Percentiles rank a stretch among this genome's conserved stretches.
phyloP scores from a whole-genome alignment of 2,329 filamentous ascomycete genomes.

The Penicillium oxalicum region DNA sequence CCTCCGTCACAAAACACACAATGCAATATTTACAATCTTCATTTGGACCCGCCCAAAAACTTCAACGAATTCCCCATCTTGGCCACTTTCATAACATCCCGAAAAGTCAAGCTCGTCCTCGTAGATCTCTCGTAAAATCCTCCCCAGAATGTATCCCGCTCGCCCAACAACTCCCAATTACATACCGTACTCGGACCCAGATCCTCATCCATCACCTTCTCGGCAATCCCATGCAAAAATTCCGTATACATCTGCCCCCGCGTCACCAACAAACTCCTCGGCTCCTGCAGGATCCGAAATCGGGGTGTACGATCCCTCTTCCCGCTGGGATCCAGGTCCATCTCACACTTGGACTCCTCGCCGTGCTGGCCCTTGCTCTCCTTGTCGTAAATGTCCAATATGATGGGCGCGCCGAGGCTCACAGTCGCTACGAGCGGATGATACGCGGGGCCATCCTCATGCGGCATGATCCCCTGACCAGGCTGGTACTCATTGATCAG shows the following conservation, averaged over 20 bases:
- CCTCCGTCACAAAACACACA: background rate
- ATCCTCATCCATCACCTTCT: slow-evolving; percentile 55
- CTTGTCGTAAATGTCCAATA: slow-evolving; percentile 68
- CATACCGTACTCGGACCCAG: slow-evolving; percentile 50
- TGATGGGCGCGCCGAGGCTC: slow-evolving; percentile 70
- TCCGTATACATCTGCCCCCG: slow-evolving; percentile 49
- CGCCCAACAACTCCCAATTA: slow-evolving; percentile 53
- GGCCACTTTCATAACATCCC: slow-evolving; percentile 79
- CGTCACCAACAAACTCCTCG: slow-evolving; percentile 62
- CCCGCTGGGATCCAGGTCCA: background rate
- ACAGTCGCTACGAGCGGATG: slow-evolving; percentile 84
- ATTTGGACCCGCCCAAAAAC: slow-evolving; percentile 36
- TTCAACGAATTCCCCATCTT: slow-evolving; percentile 65
- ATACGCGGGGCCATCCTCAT: slow-evolving; percentile 89
- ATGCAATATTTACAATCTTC: background rate
- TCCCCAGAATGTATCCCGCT: slow-evolving; percentile 30
- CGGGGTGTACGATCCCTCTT: slow-evolving; percentile 9
- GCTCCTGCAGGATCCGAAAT: slow-evolving; percentile 73
- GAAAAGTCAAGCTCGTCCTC: slow-evolving; percentile 59
- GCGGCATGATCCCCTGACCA: slow-evolving; percentile 92
- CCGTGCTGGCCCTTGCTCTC: background rate
- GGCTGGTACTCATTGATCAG: slow-evolving; percentile 87
- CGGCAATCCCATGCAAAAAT: slow-evolving; percentile 56
- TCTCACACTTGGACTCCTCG: background rate
- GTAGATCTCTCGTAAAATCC: slow-evolving; percentile 46